Evolutionary conservation across 768 basidiomycete genomes (phyloP).

Genomic region (Mycena leptocephala): DNA sequence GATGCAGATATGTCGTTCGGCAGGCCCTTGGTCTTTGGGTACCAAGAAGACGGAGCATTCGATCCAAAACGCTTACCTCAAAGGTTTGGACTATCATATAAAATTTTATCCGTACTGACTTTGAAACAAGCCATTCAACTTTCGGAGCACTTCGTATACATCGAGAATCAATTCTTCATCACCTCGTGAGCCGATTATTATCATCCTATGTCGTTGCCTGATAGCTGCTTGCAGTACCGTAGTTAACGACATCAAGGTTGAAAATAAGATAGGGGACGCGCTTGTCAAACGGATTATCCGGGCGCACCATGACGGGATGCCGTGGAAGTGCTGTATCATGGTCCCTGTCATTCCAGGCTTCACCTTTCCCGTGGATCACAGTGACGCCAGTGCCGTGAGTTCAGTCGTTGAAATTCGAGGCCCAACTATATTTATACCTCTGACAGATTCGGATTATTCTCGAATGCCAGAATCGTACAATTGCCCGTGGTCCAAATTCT

Average conservation of each 20-base stretch:
- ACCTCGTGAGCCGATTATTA: slow-evolving; percentile 73
- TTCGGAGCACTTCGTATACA: slow-evolving; percentile 98
- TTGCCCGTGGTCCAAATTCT: slow-evolving; percentile 91
- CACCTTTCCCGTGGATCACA: slow-evolving; percentile 92
- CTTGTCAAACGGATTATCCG: slow-evolving; percentile 92
- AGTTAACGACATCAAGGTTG: slow-evolving; percentile 88
- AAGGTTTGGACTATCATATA: slow-evolving; percentile 64
- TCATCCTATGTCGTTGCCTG: background rate
- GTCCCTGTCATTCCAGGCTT: slow-evolving; percentile 96
- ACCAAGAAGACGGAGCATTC: slow-evolving; percentile 92
- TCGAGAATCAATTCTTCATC: slow-evolving; percentile 96
- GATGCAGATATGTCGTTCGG: slow-evolving; percentile 95
- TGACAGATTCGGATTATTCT: slow-evolving; percentile 91
- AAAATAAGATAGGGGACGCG: slow-evolving; percentile 96
- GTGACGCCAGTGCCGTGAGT: slow-evolving; percentile 92
- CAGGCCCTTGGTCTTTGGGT: slow-evolving; percentile 97
- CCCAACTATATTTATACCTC: background rate
- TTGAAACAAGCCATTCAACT: slow-evolving; percentile 81
- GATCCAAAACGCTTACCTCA: slow-evolving; percentile 94
- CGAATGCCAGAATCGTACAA: slow-evolving; percentile 94
- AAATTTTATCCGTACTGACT: background rate
- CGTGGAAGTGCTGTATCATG: slow-evolving; percentile 94
- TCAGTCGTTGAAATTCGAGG: background rate
- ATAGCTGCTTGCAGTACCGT: slow-evolving; percentile 69
- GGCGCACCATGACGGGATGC: slow-evolving; percentile 84